phyloP scores from a whole-genome alignment of 2,329 filamentous ascomycete genomes.

The Aspergillus arachidicola region DNA sequence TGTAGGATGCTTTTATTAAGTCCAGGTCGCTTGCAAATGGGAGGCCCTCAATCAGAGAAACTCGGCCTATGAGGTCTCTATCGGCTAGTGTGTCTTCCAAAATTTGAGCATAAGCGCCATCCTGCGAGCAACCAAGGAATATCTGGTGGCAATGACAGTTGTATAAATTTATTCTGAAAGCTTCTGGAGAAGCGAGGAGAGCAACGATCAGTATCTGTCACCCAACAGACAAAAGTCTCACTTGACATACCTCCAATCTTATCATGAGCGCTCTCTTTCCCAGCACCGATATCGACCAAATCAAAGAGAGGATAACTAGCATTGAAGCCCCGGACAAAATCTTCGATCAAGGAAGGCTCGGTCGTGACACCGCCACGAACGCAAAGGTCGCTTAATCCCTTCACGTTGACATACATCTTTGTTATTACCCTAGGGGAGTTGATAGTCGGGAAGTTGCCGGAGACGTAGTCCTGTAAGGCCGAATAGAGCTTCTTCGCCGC shows the following conservation, averaged over 20 bases:
- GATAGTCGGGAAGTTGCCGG: conserved; percentile 44
- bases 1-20: conserved; percentile 50
- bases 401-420: conserved; percentile 58
- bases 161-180: conserved; percentile 57
- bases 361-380: conserved; percentile 49
- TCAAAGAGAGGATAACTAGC: conserved; percentile 53
- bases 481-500: conserved; percentile 55
- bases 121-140: conserved; percentile 61
- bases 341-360: conserved; percentile 47
- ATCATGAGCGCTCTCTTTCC: conserved; percentile 49
- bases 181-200: conserved; percentile 41
- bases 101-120: conserved; percentile 56
- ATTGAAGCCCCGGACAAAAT: conserved; percentile 61
- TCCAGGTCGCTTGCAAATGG: conserved; percentile 58
- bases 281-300: conserved; percentile 51
- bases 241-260: conserved; percentile 50
- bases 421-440: conserved; percentile 52
- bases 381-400: conserved; percentile 53
- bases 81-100: conserved; percentile 55
- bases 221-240: neutral
- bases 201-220: conserved; percentile 27
- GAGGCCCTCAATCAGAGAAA: conserved; percentile 60
- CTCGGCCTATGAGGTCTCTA: conserved; percentile 46
- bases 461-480: conserved; percentile 48
- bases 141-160: conserved; percentile 64